Evolutionary conservation across 371 early-diverging fungal species (phyloP), one percentile per base, ranked within the genome.

Genomic region (Mucor plumbeus): DNA sequence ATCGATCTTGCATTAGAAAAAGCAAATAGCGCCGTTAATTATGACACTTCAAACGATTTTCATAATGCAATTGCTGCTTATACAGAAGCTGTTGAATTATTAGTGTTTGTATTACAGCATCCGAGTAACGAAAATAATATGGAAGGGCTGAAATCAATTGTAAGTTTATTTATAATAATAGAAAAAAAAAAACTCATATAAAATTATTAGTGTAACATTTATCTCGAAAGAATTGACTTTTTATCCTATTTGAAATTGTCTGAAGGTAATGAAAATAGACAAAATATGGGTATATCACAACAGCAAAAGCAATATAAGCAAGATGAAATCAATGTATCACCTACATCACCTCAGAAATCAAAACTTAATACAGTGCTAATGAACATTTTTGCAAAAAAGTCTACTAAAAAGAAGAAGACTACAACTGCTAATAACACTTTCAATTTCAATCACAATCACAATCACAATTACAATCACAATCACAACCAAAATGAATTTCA

Each of bases 1-100:
- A 54, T 63, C 10, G 64, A 63, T 55, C 14, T 33, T 8, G 64
- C 64, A 31, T 10, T 63, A 10, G 55, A 63, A 40, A 63, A 41
- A 41, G 64, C 64, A n/a, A 54, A 63, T 41, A 40, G 26, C 8
- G 64, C 64, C 19, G 64, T 63, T 1, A 40, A 40, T 26, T 41
- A 63, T 33, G 64, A 63, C 40, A 41, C 64, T 0, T 21, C 40
- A 13, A 55, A 55, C 39, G 64, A 41, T 34, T 26, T 63, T 19
- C 41, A 53, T 39, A n/a, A 39, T 9, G 64, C 55, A 5, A 40
- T 63, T 41, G 35, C 31, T 55, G 40, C 39, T 41, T 63, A 63
- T 33, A 55, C 54, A 9, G 64, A 63, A 33, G 41, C 64, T 19
- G 64, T 63, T 8, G 55, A 55, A 13, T 2, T 55, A 38, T 40